Evolutionary conservation across 1,139 yeast genomes (phyloP), one percentile per base, ranked within the genome.

Genomic region (Pichia sp.): DNA sequence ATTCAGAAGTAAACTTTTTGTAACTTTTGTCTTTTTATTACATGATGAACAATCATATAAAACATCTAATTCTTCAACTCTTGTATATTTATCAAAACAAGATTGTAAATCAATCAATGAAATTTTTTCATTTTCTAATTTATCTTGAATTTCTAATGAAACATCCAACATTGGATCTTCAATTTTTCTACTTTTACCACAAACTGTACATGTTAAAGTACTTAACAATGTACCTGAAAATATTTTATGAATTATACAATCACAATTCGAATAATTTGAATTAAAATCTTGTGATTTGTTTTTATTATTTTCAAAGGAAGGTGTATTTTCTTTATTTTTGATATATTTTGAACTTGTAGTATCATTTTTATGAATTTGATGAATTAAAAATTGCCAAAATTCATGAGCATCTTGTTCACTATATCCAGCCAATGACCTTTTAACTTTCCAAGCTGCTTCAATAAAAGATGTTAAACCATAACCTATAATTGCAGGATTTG

Each of bases 321-420:
- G 62, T 29, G 63, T 56, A 31, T 48, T 48, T 38, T 56, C 60
- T 37, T 54, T 58, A 39, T 50, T 52, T 35, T 43, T 40, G 8
- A 47, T 45, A 31, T 48, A 44, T 31, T 50, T 56, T 1, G 49
- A 39, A n/a, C 52, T 50, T 38, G 49, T 54, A 7, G 63, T 59
- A 49, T 64, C 66, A 42, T 55, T 86, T 53, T 70, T 72, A 66
- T 92, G 98, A 49, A 92, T 69, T 65, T 88, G 95, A 64, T 90
- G 86, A 42, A 90, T 72, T 33, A 90, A 63, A 64, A 90, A 89
- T 63, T 92, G 97, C 83, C 95, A 83, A 66, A 90, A 92, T 65
- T 92, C 98, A 66, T 92, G 98, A 0, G 98, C 97, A 65, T 92
- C 98, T 66, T 92, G 98, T 66, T 92, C 97, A 44, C 92, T 86